Base-by-base conservation (phyloP, 2,329 filamentous ascomycete species). In the Microcyclosporella mali region DNA sequence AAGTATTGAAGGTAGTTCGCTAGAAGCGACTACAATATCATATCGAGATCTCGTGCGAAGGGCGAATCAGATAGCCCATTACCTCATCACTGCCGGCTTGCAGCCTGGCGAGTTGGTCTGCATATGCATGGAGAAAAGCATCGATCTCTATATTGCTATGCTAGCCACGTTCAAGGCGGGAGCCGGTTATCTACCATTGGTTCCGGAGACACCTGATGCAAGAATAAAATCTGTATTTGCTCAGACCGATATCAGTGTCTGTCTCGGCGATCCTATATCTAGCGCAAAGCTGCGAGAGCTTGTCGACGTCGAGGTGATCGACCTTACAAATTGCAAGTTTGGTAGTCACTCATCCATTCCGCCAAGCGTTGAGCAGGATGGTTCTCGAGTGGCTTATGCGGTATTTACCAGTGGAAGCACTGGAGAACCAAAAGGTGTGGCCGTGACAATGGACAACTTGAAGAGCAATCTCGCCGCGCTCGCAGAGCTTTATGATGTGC, bases 331-430 rank as follows among this genome's bases (percentile, higher is more conserved):
- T 2, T 36, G 60, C n/a, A 52, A 66, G 14, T 37, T 68, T 1
- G 42, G 50, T 1, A 39, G 59, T 0, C 74, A 78, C 33, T 51
- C 70, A 2, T 17, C 11, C 7, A 33, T 19, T 6, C 12, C 45
- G 12, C 45, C 47, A 1, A 44, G 58, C 1, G 60, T 59, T 11
- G 36, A 56, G 0, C 62, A 69, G 3, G 60, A 74, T 35, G 66
- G 69, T 0, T 68, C 72, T 1, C 68, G 79, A 11, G 59, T 85
- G 2, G 82, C 59, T 7, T 94, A 94, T 59, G 78, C 85, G 14
- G 81, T 94, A 1, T 94, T 85, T 61, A 94, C 86, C 0, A 88
- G 85, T 17, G 88, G 88, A 3, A 90, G 83, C 30, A 94, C 87
- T 1, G 88, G 86, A 0, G 71, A 70, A 1, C 88, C 86, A 0